A percentile compares a stretch with the other conserved stretches of the same genome.
Evolutionary conservation across 2,329 filamentous ascomycete species (phyloP).

Genomic region (Lasiodiplodia sp.): DNA sequence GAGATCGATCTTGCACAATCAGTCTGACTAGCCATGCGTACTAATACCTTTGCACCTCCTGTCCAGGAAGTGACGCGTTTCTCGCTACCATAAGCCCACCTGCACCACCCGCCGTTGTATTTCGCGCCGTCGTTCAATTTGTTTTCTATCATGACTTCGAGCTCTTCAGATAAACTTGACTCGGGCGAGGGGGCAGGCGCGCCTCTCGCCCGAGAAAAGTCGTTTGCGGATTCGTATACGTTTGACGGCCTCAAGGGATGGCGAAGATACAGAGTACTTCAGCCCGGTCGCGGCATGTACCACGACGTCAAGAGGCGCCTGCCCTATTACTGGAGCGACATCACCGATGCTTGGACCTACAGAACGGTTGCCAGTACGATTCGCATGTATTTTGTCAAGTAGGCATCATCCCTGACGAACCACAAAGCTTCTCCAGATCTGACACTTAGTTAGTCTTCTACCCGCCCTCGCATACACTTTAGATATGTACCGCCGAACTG

Average conservation of each 20-base stretch:
- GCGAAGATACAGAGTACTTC: constrained; percentile 51
- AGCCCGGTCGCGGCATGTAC: constrained; percentile 61
- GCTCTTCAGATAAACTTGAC: not conserved
- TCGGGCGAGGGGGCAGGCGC: constrained; percentile 19
- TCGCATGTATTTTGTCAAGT: constrained; percentile 67
- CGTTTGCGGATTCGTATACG: constrained; percentile 36
- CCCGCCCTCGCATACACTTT: constrained; percentile 66
- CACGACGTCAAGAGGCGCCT: constrained; percentile 60
- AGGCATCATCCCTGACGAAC: constrained; percentile 23
- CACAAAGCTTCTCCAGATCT: constrained; percentile 25
- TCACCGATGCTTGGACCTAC: constrained; percentile 63
- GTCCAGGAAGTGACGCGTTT: not conserved
- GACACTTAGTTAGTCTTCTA: constrained; percentile 51
- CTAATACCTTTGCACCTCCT: not conserved
- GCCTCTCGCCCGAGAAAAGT: constrained; percentile 40
- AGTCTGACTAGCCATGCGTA: constrained; percentile 1
- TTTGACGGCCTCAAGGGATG: constrained; percentile 51
- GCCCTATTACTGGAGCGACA: constrained; percentile 65
- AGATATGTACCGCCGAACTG: constrained; percentile 65
- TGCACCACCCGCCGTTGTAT: not conserved
- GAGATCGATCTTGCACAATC: not conserved
- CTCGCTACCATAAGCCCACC: too few relatives aligned
- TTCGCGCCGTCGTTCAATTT: not conserved
- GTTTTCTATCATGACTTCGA: not conserved
- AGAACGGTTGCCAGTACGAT: constrained; percentile 62